A percentile compares a stretch with the other conserved stretches of the same genome.
Conservation (phyloP, 163 green algal species). For the Picocystis sp. region DNA sequence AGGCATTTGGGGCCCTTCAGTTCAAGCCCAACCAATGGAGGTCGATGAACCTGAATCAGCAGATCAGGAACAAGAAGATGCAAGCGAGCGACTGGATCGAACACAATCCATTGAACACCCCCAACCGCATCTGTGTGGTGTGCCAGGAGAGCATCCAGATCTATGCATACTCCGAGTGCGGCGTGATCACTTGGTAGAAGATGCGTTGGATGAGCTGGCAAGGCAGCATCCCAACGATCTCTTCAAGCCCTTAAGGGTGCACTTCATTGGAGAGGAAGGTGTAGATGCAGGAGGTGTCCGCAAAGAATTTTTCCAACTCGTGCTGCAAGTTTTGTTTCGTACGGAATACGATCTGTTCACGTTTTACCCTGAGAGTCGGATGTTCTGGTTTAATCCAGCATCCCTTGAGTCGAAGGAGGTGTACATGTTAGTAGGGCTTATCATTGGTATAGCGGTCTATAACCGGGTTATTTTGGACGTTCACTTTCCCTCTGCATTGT, state of each 20-base stretch:
- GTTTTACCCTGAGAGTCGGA: constrained; percentile 27
- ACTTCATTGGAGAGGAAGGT: constrained; percentile 93
- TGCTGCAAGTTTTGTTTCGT: constrained; percentile 69
- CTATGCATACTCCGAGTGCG: constrained; percentile 81
- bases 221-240: constrained; percentile 60
- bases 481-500: constrained; percentile 57
- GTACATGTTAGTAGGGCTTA: constrained; percentile 75
- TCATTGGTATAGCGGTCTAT: constrained; percentile 83
- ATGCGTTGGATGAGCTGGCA: constrained; percentile 73
- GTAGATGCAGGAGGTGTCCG: constrained; percentile 82
- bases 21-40: no score
- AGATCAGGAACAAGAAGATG: not conserved
- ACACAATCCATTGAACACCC: constrained; percentile 41
- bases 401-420: constrained; percentile 45
- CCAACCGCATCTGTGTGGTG: constrained; percentile 36
- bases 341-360: constrained; percentile 79
- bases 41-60: no score
- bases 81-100: not conserved
- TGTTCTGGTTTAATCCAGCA: constrained; percentile 57
- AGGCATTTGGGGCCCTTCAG: no score
- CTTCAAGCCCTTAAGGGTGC: constrained; percentile 83
- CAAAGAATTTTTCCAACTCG: constrained; percentile 94
- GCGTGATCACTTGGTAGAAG: constrained; percentile 67
- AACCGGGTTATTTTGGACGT: constrained; percentile 88
- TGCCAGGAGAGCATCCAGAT: constrained; percentile 49